Evolutionary conservation across 2,329 filamentous ascomycete genomes (phyloP).

Genomic region (Aureobasidium subglaciale): DNA sequence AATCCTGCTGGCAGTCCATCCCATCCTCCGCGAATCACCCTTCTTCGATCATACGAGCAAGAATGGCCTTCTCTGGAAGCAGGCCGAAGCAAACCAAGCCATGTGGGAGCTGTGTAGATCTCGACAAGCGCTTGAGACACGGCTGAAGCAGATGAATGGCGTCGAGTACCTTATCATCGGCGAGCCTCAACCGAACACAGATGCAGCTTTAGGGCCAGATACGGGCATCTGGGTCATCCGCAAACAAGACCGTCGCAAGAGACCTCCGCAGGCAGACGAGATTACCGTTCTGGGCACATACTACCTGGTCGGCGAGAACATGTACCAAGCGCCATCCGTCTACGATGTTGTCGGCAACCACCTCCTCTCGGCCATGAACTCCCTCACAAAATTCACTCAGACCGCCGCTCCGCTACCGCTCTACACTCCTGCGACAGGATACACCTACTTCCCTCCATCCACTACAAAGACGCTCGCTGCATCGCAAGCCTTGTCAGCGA

Average conservation of each 20-base stretch:
- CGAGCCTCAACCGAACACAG: slow-evolving; percentile 44
- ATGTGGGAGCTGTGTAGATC: slow-evolving; percentile 46
- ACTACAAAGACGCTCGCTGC: slow-evolving; percentile 27
- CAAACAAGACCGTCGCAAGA: slow-evolving; percentile 45
- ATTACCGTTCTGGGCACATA: slow-evolving; percentile 50
- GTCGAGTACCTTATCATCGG: slow-evolving; percentile 54
- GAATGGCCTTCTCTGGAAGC: slow-evolving; percentile 50
- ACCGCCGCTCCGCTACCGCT: slow-evolving; percentile 46
- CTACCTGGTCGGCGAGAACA: slow-evolving; percentile 53
- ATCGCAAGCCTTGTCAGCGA: slow-evolving; percentile 31
- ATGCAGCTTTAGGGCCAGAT: slow-evolving; percentile 25
- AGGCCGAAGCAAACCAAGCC: slow-evolving; percentile 43
- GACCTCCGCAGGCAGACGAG: slow-evolving; percentile 38
- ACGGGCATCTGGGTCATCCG: slow-evolving; percentile 54
- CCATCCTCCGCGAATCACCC: slow-evolving; percentile 56
- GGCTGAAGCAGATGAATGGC: slow-evolving; percentile 48
- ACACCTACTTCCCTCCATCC: slow-evolving; percentile 48
- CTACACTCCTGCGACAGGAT: slow-evolving; percentile 53
- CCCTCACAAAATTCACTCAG: slow-evolving; percentile 49
- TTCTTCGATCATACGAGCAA: slow-evolving; percentile 57
- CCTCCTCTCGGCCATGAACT: slow-evolving; percentile 49
- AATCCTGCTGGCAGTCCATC: slow-evolving; percentile 36
- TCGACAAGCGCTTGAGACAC: slow-evolving; percentile 49
- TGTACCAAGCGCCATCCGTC: slow-evolving; percentile 57
- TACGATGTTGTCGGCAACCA: slow-evolving; percentile 47